Base-by-base conservation (phyloP, 768 basidiomycete species). In the Amanita muscaria region DNA sequence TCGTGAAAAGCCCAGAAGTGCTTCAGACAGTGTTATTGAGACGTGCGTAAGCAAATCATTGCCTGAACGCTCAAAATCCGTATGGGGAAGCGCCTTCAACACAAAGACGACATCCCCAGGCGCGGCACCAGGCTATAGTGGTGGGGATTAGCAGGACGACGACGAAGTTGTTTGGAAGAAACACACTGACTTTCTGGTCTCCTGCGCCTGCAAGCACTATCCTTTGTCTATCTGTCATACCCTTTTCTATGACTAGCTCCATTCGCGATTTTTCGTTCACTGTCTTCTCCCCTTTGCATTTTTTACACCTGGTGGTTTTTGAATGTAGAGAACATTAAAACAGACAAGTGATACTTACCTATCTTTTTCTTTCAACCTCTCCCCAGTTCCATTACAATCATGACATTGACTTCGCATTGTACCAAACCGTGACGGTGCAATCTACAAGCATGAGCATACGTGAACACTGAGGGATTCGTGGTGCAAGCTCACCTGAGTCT, bases 201-300 rank as follows among this genome's bases (percentile, higher is more conserved):
- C 91, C 93, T 40, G 89, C 90, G 8, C 90, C 92, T n/a, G 80
- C 69, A 37, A 98, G 73, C 2, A 94, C 80, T 40, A 97, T 93
- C 46, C 85, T 69, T 57, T 94, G 80, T 8, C 79, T 76, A 54
- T 92, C 78, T 4, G 78, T 59, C 80, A 91, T 90, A 11, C 94
- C 94, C 42, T 79, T 81, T 55, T 93, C 88, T 35, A 97, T 73
- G 53, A 78, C 75, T 18, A 96, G 80, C 51, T 93, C 90, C 51
- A 91, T 81, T 39, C 88, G 79, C 36, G 83, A 88, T 69, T 91
- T 96, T 58, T 94, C 90, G 50, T 84, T 80, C 34, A 85, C 74
- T 0, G 80, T 83, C 60, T 82, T 84, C 42, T 76, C 74, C 3
- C 92, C 94, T 56, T 92, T 91, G 65, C 94, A 98, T 58, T 89